phyloP scores from a whole-genome alignment of 805 yeast species.

The Cyberlindnera suaveolens region DNA sequence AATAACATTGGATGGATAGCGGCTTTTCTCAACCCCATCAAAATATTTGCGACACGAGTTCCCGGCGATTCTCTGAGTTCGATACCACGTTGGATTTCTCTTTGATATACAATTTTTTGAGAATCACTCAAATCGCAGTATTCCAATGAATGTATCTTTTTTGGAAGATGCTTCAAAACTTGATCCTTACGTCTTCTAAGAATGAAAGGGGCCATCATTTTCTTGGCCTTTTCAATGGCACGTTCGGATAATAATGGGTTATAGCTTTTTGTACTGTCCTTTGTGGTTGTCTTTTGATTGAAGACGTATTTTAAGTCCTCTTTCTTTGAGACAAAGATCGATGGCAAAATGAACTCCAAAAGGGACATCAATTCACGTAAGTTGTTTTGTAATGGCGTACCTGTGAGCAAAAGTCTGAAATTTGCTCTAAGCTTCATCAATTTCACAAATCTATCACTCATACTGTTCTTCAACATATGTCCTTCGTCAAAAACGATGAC shows the following conservation, averaged over 20 bases:
- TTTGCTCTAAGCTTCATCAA: constrained; percentile 77
- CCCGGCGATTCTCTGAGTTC: constrained; percentile 21
- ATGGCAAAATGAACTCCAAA: constrained; percentile 85
- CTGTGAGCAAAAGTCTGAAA: constrained; percentile 86
- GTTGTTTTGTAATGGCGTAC: constrained; percentile 96
- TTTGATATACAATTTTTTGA: constrained; percentile 56
- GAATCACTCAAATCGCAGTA: constrained; percentile 54
- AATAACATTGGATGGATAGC: constrained; percentile 88
- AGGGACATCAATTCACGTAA: constrained; percentile 84
- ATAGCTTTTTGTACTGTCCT: constrained; percentile 40
- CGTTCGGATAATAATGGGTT: constrained; percentile 85
- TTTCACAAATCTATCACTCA: constrained; percentile 80
- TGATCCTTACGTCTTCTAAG: constrained; percentile 88
- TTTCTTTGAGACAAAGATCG: constrained; percentile 69
- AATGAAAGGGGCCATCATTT: constrained; percentile 98
- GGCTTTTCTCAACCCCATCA: constrained; percentile 89
- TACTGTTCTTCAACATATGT: constrained; percentile 88
- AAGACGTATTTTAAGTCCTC: constrained; percentile 80
- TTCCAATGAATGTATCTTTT: constrained; percentile 57
- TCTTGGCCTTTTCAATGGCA: constrained; percentile 87
- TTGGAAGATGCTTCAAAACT: constrained; percentile 84
- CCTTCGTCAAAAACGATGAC: constrained; percentile 96
- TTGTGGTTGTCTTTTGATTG: constrained; percentile 79
- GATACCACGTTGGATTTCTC: constrained; percentile 41
- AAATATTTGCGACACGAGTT: constrained; percentile 53